A percentile compares a stretch with the other conserved stretches of the same genome.
Evolutionary conservation across 345 rosid species (phyloP).

Genomic region (Citrus sinensis): DVS_A1.0 CM039163.1:5638001-5638500

Average conservation of each 20-base stretch:
- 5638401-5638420: slow-evolving; percentile 78
- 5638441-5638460: slow-evolving; percentile 50
- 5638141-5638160: background rate
- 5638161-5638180: slow-evolving; percentile 27
- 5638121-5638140: slow-evolving; percentile 58
- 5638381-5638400: slow-evolving; percentile 70
- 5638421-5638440: slow-evolving; percentile 77
- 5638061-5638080: slow-evolving; percentile 82
- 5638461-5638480: slow-evolving; percentile 92
- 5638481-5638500: slow-evolving; percentile 72
- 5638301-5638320: slow-evolving; percentile 88
- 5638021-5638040: slow-evolving; percentile 82
- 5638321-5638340: slow-evolving; percentile 78
- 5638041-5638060: slow-evolving; percentile 83
- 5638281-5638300: slow-evolving; percentile 86
- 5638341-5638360: slow-evolving; percentile 80
- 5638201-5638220: slow-evolving; percentile 83
- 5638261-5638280: slow-evolving; percentile 83
- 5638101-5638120: slow-evolving; percentile 66
- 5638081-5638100: slow-evolving; percentile 62
- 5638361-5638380: slow-evolving; percentile 81
- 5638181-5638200: slow-evolving; percentile 54
- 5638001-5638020: slow-evolving; percentile 63
- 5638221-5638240: slow-evolving; percentile 79
- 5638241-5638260: slow-evolving; percentile 84